Evolutionary conservation across 768 basidiomycete species (phyloP), one percentile per base, ranked within the genome.

Genomic region (Russula brevipes): DNA sequence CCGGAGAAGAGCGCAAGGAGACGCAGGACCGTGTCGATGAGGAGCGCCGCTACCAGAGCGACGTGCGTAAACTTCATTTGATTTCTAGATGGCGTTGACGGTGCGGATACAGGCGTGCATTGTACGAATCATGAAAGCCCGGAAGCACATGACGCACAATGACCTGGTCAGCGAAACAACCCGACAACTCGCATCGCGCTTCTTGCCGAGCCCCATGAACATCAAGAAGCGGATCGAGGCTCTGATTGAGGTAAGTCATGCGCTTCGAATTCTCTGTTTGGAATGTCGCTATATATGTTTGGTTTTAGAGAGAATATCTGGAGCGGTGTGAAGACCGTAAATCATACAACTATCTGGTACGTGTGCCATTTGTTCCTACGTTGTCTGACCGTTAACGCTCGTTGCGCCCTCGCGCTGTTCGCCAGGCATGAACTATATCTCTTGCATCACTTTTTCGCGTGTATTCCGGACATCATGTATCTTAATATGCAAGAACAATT

Each of bases 101-200:
- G 3, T 8, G 36, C 39, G 54, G 50, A n/a, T 53, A 3, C 65
- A 99, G 95, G 97, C 97, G 1, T 98, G 93, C 71, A 89, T 98
- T 66, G 97, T 99, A 31, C 87, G 97, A 38, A 86, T 98, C 35
- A 98, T 99, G 96, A 98, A 98, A 76, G 88, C 93, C 72, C 79
- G 94, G 59, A 98, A 98, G 72, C 82, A 83, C 58, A 87, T 98
- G 85, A 76, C 80, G 6, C 93, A 98, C 70, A 91, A 85, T 63
- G 92, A 94, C 60, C 82, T 99, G 14, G 80, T 98, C 64, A 89
- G 87, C 68, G 95, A 98, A 74, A 93, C 94, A 39, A 92, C 91
- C 50, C 83, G 85, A 24, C 96, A 98, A 69, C 76, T 99, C 4
- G 79, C 89, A 19, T 79, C 79, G 61, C 85, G 96, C 4, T 99